Conservation (phyloP, 2,329 filamentous ascomycete species). For the Monosporascus ibericus region DNA sequence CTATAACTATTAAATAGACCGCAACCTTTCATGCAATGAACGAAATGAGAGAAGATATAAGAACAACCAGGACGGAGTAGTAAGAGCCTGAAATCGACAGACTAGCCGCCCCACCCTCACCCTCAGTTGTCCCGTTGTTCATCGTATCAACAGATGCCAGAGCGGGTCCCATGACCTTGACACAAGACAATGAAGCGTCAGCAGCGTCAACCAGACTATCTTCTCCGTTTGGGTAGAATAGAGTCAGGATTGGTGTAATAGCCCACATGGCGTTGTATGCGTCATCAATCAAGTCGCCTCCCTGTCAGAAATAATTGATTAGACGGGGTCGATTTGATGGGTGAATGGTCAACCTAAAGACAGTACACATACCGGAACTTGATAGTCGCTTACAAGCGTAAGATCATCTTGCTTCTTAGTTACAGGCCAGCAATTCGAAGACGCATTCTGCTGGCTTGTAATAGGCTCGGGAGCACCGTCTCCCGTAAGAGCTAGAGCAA, state of each 20-base stretch:
- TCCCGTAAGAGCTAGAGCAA: conserved; percentile 7
- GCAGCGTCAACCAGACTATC: conserved; percentile 3
- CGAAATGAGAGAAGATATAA: neutral
- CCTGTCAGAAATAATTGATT: conserved; percentile 2
- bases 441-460: conserved; percentile 10
- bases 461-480: conserved; percentile 6
- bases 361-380: neutral
- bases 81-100: neutral
- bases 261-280: conserved; percentile 5
- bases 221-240: conserved; percentile 13
- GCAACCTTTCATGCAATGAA: neutral
- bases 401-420: conserved; percentile 15
- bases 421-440: conserved; percentile 17
- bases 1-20: no score
- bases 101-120: conserved; percentile 3
- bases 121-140: conserved; percentile 1
- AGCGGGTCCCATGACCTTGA: conserved; percentile 16
- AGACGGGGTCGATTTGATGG: neutral
- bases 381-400: conserved; percentile 10
- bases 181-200: conserved; percentile 15
- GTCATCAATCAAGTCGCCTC: neutral
- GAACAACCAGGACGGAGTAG: neutral
- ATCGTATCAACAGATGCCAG: conserved; percentile 12
- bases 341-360: no score
- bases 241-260: conserved; percentile 18